Base-by-base conservation (phyloP, 768 basidiomycete genomes). In the Trametes meyenii region DNA sequence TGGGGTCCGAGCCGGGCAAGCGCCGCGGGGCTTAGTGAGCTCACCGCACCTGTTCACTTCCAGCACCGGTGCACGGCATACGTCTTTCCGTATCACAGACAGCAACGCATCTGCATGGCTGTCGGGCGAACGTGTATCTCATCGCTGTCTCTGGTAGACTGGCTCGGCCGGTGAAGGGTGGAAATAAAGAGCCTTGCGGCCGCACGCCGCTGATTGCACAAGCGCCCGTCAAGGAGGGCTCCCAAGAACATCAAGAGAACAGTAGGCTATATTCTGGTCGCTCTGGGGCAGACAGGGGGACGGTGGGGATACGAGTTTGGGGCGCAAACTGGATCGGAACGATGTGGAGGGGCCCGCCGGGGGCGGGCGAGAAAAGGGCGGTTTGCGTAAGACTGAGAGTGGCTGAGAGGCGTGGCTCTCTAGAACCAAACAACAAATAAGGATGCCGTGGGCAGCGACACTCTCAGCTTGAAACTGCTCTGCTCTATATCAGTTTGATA, bases 361-460 rank as follows among this genome's bases (percentile, higher is more conserved):
- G 57, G 35, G 33, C 12, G 64, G 55, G 58, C 53, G 62, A 55
- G 62, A 56, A 64, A 63, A 64, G 55, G 61, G 55, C 58, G 66
- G 58, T 65, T 65, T 63, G 62, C 62, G 62, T 67, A 61, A 65
- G 66, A n/a, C n/a, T n/a, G n/a, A 33, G 29, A 66, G 66, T 67
- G 68, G 68, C 69, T 70, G 66, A 65, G 60, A 58, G 60, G 63
- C 66, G 68, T 71, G 70, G 67, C 68, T 69, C 62, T 63, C 67
- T 64, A 61, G 59, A 64, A 64, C 70, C 70, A 71, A 71, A 71
- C 67, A 68, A 70, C 67, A 67, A 71, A 71, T 67, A 67, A 71
- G 68, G 69, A 61, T 63, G 67, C 67, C 69, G 68, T 65, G 67
- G 67, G 65, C 66, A 70, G 69, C 69, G 69, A 64, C 62, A 46